phyloP scores from a whole-genome alignment of 73 alveolate species.

The Loxodes magnus region DNA sequence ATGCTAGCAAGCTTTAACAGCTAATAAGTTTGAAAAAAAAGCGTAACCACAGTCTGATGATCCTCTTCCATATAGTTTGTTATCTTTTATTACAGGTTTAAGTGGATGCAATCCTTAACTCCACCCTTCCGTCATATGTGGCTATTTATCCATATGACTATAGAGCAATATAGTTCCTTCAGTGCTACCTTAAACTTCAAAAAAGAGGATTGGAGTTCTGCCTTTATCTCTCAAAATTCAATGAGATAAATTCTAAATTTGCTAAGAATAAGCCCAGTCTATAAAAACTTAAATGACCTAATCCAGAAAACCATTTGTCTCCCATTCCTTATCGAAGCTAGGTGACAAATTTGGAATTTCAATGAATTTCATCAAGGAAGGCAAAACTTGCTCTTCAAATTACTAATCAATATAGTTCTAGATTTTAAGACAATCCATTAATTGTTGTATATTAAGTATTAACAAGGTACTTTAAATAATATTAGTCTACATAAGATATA shows the following conservation, averaged over 20 bases:
- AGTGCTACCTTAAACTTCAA: slow-evolving; percentile 21
- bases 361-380: slow-evolving; percentile 61
- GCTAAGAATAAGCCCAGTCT: not conserved
- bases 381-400: slow-evolving; percentile 39
- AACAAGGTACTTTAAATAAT: no score
- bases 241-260: not conserved
- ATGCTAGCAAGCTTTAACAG: slow-evolving; percentile 17
- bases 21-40: slow-evolving; percentile 19
- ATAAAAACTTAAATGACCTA: not conserved
- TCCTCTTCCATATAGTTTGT: slow-evolving; percentile 85
- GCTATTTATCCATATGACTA: slow-evolving; percentile 91
- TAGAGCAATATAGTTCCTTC: slow-evolving; percentile 45
- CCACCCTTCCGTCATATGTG: slow-evolving; percentile 82
- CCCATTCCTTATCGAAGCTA: slow-evolving; percentile 79
- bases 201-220: no score
- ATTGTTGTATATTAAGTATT: no score
- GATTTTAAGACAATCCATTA: no score
- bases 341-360: slow-evolving; percentile 83
- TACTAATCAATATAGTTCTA: no score
- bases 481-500: no score
- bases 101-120: slow-evolving; percentile 78
- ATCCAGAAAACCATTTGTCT: slow-evolving; percentile 63
- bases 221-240: no score
- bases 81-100: slow-evolving; percentile 71
- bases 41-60: slow-evolving; percentile 80